These are phyloP conservation scores for Rhododendron molle DNA, from an alignment of 148 eudicot genomes.

Conservation along the genomic window DNA sequence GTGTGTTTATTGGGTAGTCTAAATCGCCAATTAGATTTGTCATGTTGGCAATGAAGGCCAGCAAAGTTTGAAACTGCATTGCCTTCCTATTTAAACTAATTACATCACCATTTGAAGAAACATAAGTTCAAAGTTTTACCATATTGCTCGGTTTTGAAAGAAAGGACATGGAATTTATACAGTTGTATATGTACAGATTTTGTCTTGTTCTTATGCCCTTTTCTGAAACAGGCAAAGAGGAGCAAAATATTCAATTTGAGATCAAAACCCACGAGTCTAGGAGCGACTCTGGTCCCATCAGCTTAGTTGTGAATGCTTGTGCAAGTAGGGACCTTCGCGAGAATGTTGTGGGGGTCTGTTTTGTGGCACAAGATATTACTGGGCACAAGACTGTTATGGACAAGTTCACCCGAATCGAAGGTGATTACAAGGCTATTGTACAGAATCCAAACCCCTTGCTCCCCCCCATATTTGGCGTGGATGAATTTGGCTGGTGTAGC, in stretches of 20 bases:
- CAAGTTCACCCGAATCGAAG: conserved; percentile 88
- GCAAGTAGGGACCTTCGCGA: conserved; percentile 69
- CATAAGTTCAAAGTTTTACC: background rate
- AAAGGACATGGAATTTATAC: background rate
- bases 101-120: background rate
- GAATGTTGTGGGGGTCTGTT: conserved; percentile 74
- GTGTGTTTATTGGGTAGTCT: background rate
- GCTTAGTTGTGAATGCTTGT: conserved; percentile 81
- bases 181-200: background rate
- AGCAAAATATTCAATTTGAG: conserved; percentile 69
- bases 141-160: background rate
- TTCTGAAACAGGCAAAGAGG: conserved; percentile 63
- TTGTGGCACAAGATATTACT: conserved; percentile 85
- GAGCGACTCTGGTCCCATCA: conserved; percentile 56
- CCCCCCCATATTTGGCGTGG: conserved; percentile 87
- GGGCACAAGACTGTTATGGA: conserved; percentile 78
- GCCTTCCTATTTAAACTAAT: background rate
- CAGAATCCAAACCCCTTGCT: conserved; percentile 87
- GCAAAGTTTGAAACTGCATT: background rate
- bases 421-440: conserved; percentile 84
- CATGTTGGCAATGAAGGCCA: background rate
- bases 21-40: background rate
- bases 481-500: conserved; percentile 90
- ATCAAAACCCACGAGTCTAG: conserved; percentile 55
- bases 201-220: background rate